A percentile compares a stretch with the other conserved stretches of the same genome.
Evolutionary conservation across 805 yeast genomes (phyloP).

Genomic region (Yarrowia hollandica): DNA sequence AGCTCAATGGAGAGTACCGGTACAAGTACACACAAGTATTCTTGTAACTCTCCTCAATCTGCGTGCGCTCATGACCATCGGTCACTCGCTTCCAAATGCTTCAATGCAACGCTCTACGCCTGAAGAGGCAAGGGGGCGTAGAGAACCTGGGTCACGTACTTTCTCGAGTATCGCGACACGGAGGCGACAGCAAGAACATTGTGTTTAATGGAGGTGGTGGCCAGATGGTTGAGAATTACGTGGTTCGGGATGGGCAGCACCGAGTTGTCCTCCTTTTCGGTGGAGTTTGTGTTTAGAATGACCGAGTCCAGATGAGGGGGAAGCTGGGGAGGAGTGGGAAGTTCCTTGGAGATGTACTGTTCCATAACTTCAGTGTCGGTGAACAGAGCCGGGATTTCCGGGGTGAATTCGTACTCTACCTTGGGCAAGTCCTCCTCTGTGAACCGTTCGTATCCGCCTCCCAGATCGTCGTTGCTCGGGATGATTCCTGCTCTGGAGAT

Average conservation of each 20-base stretch:
- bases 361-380: conserved; percentile 49
- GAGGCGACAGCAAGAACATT: conserved; percentile 91
- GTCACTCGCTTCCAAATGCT: no score
- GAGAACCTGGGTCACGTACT: conserved; percentile 87
- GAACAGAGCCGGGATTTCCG: conserved; percentile 47
- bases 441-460: conserved; percentile 55
- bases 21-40: no score
- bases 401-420: conserved; percentile 68
- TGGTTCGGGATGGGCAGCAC: conserved; percentile 92
- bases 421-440: conserved; percentile 78
- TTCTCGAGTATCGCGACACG: conserved; percentile 82
- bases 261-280: conserved; percentile 81
- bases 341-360: conserved; percentile 44
- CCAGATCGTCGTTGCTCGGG: conserved; percentile 26
- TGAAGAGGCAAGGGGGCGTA: conserved; percentile 74
- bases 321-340: conserved; percentile 86
- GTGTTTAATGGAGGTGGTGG: conserved; percentile 91
- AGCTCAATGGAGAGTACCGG: no score
- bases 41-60: no score
- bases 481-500: conserved; percentile 24
- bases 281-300: conserved; percentile 68
- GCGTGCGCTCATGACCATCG: no score
- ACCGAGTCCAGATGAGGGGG: conserved; percentile 97
- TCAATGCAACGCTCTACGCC: no score
- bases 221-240: conserved; percentile 88